Conservation (phyloP, 108 stramenopile genomes). For the Nannochloropsis gaditana region DNA sequence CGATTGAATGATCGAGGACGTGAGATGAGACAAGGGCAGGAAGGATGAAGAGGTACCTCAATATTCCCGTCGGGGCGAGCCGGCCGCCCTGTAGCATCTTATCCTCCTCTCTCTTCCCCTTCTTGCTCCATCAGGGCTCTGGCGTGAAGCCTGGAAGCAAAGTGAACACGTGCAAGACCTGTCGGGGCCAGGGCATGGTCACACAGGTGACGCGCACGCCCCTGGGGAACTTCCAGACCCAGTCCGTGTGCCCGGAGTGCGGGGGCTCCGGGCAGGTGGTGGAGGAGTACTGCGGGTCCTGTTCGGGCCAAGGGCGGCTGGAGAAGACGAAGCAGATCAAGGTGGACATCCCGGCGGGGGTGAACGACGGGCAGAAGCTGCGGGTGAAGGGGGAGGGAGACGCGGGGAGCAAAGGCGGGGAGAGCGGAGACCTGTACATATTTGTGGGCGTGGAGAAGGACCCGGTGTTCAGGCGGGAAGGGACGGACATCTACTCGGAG, state of each 20-base stretch:
- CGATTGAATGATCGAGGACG: not conserved
- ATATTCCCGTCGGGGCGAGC: too few species aligned
- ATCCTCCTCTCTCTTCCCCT: not conserved
- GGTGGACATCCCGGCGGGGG: constrained; percentile 88
- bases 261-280: constrained; percentile 83
- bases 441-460: constrained; percentile 84
- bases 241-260: constrained; percentile 84
- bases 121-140: not conserved
- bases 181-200: constrained; percentile 78
- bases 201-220: constrained; percentile 89
- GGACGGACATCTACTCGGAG: constrained; percentile 86
- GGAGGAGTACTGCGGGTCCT: constrained; percentile 87
- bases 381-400: constrained; percentile 91
- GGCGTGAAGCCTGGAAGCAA: not conserved
- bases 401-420: constrained; percentile 87
- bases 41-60: too few species aligned
- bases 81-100: not conserved
- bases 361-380: constrained; percentile 90
- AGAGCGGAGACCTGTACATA: constrained; percentile 88
- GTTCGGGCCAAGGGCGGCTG: constrained; percentile 78
- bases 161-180: constrained; percentile 66
- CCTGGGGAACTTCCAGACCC: constrained; percentile 89
- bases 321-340: constrained; percentile 90
- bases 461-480: constrained; percentile 78
- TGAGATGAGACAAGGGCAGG: not conserved